Conservation (phyloP, 179 eudicot species). For the Spergularia azorica region DNA sequence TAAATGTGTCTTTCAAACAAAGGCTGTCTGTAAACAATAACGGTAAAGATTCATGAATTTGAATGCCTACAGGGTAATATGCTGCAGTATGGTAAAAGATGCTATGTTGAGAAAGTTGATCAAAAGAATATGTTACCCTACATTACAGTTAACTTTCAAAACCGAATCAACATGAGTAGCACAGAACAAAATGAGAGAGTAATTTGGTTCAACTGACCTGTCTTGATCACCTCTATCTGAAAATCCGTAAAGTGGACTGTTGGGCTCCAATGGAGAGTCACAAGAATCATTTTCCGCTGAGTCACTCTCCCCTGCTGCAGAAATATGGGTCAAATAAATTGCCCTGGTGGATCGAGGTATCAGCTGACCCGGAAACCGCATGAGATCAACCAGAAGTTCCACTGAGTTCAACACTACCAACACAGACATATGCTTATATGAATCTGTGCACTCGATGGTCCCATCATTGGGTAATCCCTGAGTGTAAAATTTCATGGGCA, state of each 20-base stretch:
- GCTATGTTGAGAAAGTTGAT: not conserved
- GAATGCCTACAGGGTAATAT: too few species aligned
- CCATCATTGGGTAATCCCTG: constrained; percentile 96
- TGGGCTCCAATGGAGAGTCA: constrained; percentile 98
- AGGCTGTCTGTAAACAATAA: not conserved
- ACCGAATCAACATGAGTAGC: not conserved
- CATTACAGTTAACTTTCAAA: not conserved
- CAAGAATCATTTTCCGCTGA: constrained; percentile 99
- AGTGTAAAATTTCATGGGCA: not conserved
- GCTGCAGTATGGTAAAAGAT: not conserved
- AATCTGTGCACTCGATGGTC: constrained; percentile 65
- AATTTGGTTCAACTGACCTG: constrained; percentile 48
- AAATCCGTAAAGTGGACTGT: constrained; percentile 85
- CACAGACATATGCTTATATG: constrained; percentile 93
- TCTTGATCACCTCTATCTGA: constrained; percentile 75
- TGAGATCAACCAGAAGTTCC: constrained; percentile 88
- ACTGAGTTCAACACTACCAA: constrained; percentile 82
- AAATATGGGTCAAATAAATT: constrained; percentile 77
- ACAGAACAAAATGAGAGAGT: not conserved
- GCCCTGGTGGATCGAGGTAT: constrained; percentile 89
- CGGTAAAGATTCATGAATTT: not conserved
- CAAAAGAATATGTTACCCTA: not conserved
- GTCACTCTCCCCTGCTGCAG: constrained; percentile 97
- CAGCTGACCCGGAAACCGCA: constrained; percentile 94
- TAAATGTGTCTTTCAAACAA: not conserved